These are phyloP conservation scores for Suhomyces kilbournensis DNA, from an alignment of 805 yeast species.

Conservation along the genomic window DNA sequence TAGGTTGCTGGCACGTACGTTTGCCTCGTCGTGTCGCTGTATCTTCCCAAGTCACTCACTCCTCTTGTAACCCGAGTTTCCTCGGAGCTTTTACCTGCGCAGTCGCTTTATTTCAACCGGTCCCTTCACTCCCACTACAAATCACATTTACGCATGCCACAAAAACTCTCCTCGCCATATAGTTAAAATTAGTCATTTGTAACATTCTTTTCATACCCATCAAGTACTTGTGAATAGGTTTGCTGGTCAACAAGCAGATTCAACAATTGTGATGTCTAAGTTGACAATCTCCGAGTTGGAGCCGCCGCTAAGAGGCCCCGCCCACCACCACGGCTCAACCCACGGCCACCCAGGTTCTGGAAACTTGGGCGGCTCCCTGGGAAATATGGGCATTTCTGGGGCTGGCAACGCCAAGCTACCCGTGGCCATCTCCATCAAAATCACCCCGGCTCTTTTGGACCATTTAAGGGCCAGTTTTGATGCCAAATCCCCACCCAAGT, in stretches of 20 bases:
- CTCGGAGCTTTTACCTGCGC: too few species aligned
- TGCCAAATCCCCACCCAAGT: constrained; percentile 21
- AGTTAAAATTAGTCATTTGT: background rate
- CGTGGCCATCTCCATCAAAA: constrained; percentile 26
- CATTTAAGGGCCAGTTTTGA: constrained; percentile 20
- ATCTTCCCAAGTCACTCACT: background rate
- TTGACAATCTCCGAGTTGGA: constrained; percentile 10
- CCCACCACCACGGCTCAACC: background rate
- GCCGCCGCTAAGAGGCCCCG: constrained; percentile 8
- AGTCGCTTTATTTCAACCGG: background rate
- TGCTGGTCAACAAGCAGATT: background rate
- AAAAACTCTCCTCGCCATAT: background rate
- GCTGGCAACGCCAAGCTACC: constrained; percentile 12
- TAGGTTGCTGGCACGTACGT: too few species aligned
- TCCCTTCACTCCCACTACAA: background rate
- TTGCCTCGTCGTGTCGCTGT: too few species aligned
- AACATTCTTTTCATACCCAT: background rate
- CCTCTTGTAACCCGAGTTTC: too few species aligned
- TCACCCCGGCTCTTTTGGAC: constrained; percentile 25
- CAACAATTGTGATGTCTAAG: background rate
- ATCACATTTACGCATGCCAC: background rate
- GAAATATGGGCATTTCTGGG: background rate
- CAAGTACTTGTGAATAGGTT: background rate
- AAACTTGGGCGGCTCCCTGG: too few species aligned
- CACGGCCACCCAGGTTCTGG: background rate